Evolutionary conservation across 2,329 filamentous ascomycete genomes (phyloP), one percentile per base, ranked within the genome.

Genomic region (Sporothrix schenckii): DNA sequence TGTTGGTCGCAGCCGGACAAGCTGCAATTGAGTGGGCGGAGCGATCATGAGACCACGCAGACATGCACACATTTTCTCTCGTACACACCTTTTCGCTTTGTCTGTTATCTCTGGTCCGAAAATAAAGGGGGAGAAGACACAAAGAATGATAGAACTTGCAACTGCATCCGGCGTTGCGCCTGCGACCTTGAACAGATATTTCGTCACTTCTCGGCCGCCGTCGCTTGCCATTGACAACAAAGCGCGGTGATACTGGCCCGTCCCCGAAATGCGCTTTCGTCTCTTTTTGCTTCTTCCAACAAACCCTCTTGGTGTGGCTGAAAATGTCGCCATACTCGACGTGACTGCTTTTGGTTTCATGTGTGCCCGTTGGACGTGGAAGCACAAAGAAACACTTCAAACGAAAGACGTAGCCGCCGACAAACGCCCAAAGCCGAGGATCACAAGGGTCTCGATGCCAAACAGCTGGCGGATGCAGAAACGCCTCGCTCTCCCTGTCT

Each of bases 321-420:
- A 27, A 13, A 13, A 50, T 50, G 61, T 34, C 61, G n/a, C 56
- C 56, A 14, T 61, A 44, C 21, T 10, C 27, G 61, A 50, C 61
- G 61, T 66, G 61, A 39, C 44, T 44, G 61, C 44, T 30, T 66
- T 52, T 52, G 61, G 61, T 21, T 50, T 24, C 10, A 34, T 21
- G 10, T 39, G 1, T 2, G 4, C 11, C 13, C 11, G 16, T 24
- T 47, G 34, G 60, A 27, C 41, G 27, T 68, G 2, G 34, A 5
- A 54, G 27, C 7, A 52, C 34, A 34, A 9, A 34, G 34, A 34
- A 9, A 5, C 34, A 19, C 3, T 41, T 16, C n/a, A 54, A 67
- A 53, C 34, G 50, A 54, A 24, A 19, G n/a, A 24, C 24, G 21
- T 47, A 53, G 27, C 56, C 5, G 16, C 3, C 56, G 13, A 44